Percentiles rank a stretch among this genome's conserved stretches.
These are phyloP conservation scores for Botryotinia globosa DNA, from an alignment of 2,329 filamentous ascomycete species.

Conservation along the genomic window DNA sequence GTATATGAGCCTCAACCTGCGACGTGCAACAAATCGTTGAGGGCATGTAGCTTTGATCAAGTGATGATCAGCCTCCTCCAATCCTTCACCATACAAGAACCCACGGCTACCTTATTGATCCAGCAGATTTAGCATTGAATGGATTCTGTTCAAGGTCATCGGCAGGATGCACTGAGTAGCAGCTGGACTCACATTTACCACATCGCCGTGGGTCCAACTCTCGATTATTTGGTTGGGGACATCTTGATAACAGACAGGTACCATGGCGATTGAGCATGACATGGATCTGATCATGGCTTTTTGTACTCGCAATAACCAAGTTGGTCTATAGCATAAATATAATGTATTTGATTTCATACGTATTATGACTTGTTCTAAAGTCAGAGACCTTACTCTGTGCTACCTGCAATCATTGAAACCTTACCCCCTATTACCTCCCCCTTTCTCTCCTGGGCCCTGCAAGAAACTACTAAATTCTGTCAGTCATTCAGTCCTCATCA, in stretches of 20 bases:
- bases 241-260: neutral
- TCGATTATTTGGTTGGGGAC: neutral
- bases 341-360: neutral
- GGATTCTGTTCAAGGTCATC: neutral
- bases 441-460: neutral
- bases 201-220: neutral
- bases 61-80: neutral
- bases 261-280: neutral
- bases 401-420: neutral
- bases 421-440: neutral
- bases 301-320: neutral
- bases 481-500: neutral
- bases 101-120: no score
- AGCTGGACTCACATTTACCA: neutral
- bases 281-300: neutral
- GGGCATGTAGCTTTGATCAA: constrained; percentile 11
- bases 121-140: neutral
- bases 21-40: constrained; percentile 11
- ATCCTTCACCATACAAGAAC: neutral
- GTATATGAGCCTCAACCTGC: neutral
- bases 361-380: neutral
- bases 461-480: neutral
- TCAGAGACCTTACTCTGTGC: neutral
- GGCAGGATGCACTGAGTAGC: no score
- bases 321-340: neutral